A percentile compares a stretch with the other conserved stretches of the same genome.
Conservation (phyloP, 2,329 filamentous ascomycete genomes). For the Clarireedia monteithiana region DNA sequence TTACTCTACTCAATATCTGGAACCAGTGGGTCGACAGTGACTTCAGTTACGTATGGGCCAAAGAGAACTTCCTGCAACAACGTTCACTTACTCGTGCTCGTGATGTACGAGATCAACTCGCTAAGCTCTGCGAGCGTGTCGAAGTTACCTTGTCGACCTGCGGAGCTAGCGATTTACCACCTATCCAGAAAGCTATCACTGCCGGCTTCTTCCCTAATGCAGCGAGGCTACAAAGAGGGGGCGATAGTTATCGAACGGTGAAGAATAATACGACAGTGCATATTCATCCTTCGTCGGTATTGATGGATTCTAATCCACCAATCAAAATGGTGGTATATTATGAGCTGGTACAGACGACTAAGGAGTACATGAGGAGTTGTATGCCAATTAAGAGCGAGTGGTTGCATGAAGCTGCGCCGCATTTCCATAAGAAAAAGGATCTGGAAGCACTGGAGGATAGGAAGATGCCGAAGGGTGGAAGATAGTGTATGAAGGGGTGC, state of each 20-base stretch:
- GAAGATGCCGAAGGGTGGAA: constrained; percentile 54
- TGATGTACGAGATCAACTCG: constrained; percentile 87
- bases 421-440: constrained; percentile 91
- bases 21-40: constrained; percentile 93
- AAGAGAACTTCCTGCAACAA: constrained; percentile 91
- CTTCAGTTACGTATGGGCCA: constrained; percentile 79
- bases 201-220: constrained; percentile 94
- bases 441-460: constrained; percentile 74
- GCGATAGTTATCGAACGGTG: constrained; percentile 83
- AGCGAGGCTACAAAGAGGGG: constrained; percentile 71
- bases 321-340: constrained; percentile 81
- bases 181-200: constrained; percentile 81
- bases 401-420: constrained; percentile 84
- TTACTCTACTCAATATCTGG: constrained; percentile 86
- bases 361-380: constrained; percentile 87
- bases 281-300: constrained; percentile 80
- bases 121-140: constrained; percentile 86
- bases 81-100: constrained; percentile 80
- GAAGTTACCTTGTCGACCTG: constrained; percentile 68
- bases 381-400: constrained; percentile 80
- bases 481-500: neutral
- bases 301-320: constrained; percentile 70
- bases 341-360: constrained; percentile 72
- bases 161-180: constrained; percentile 63
- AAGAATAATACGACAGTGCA: constrained; percentile 86